Evolutionary conservation across 2,329 filamentous ascomycete genomes (phyloP), one percentile per base, ranked within the genome.

Genomic region (Microdochium bolleyi): DNA sequence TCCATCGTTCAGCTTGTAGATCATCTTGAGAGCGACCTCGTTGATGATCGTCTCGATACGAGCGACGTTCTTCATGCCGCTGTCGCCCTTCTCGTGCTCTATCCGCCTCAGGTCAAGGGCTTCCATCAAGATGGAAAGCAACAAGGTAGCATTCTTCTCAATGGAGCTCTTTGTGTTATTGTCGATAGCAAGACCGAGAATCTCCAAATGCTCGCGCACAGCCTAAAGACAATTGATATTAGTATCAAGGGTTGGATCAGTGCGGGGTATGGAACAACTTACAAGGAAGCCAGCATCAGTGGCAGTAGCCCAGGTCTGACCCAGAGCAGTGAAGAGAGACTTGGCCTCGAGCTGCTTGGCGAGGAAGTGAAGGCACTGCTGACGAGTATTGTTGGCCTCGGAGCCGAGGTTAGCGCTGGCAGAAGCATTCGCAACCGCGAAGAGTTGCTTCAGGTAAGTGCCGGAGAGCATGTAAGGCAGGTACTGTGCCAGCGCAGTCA

Each of bases 1-100:
- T 1, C 88, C 85, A 65, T 99, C 94, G 70, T 96, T 97, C 56
- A 99, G 81, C 75, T 97, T 97, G 75, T 95, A 90, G 52, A 96
- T 88, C 84, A 96, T 94, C 69, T 90, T 88, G 54, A 99, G 80
- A 0, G 85, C 82, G 13, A 87, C 83, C 10, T 86, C 80, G 64
- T 89, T 87, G 58, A 89, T 64, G 11, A 76, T 73, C 2, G 73
- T 71, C 64, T 95, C 89, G 13, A 90, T 74, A 44, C 77, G 73
- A 21, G 75, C 69, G 5, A 88, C 67, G 48, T 79, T 72, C 14
- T 77, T 70, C 16, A 75, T 63, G 34, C 64, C 66, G 24, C 74
- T 67, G 1, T 79, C 71, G 30, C 76, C 71, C 55, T 78, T 75
- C 10, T 67, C 66, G 24, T 70, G 65, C 22, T 82, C 74, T 51